Evolutionary conservation across 208 protist genomes (phyloP), one percentile per base, ranked within the genome.

Genomic region (Porcisia deanei): DNA sequence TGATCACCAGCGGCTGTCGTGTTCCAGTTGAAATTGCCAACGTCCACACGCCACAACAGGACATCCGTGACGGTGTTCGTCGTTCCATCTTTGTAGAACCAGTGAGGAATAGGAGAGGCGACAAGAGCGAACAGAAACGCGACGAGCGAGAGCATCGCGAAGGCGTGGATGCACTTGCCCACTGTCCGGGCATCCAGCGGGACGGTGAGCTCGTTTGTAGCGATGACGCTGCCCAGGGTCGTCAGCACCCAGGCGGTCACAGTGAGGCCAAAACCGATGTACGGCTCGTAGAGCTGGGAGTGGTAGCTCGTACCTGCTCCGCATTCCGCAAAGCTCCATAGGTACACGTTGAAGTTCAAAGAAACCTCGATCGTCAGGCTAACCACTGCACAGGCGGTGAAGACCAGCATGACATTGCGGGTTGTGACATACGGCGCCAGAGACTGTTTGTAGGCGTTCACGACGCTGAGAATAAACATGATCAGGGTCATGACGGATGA

Each of bases 301-400:
- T 91, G 88, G 85, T 88, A 95, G 80, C 88, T 93, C 20, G 72
- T 71, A 25, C 61, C 73, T 20, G 57, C 67, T 12, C 81, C 81
- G 79, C 91, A 95, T 57, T 66, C 82, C 25, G 73, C 64, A 67
- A 95, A 93, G 79, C 69, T 90, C 82, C 85, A 89, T 12, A 84
- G 76, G 79, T 87, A 95, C 30, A 95, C 77, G 79, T 89, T 92
- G 79, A 93, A 88, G 81, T 88, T 90, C 60, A 95, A 76, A 63
- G 77, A 82, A 20, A 85, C 80, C 47, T 85, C 76, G 49, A 86
- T 82, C 16, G 85, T 90, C 53, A 94, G 82, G 41, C 71, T 75
- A 63, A 70, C 72, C 61, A 89, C 88, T 20, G 77, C 60, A 25
- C 72, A 53, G 16, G 81, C 85, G 7, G 81, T 60, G 61, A 88